Evolutionary conservation across 2,329 filamentous ascomycete genomes (phyloP).

Genomic region (Cladophialophora chaetospira): DNA sequence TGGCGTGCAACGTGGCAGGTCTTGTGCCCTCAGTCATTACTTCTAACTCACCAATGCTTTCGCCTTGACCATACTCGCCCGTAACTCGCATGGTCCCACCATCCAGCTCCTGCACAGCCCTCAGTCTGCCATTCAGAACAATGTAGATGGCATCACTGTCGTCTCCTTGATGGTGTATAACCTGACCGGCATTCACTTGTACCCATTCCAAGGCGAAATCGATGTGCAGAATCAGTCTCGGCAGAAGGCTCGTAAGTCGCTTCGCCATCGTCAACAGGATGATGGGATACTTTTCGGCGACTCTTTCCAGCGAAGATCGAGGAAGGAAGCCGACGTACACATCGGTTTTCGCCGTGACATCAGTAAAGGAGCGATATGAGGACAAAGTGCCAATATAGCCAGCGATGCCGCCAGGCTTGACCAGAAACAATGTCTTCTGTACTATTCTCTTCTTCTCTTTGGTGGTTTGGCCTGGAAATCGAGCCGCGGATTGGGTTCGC

Average conservation of each 20-base stretch:
- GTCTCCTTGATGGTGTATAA: conserved; percentile 89
- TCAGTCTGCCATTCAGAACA: conserved; percentile 87
- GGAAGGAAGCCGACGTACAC: conserved; percentile 97
- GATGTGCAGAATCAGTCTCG: conserved; percentile 88
- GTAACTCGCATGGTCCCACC: conserved; percentile 82
- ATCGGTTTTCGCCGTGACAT: conserved; percentile 95
- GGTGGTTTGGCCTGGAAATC: conserved; percentile 30
- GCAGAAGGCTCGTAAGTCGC: conserved; percentile 82
- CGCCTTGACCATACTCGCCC: conserved; percentile 93
- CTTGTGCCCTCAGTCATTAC: conserved; percentile 91
- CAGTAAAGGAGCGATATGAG: conserved; percentile 92
- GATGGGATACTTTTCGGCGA: conserved; percentile 89
- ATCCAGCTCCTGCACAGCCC: conserved; percentile 78
- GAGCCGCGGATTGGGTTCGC: conserved; percentile 34
- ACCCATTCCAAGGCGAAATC: conserved; percentile 99
- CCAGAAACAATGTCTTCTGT: conserved; percentile 78
- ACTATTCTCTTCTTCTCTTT: conserved; percentile 46
- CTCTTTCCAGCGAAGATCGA: conserved; percentile 78
- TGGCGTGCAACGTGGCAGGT: conserved; percentile 90
- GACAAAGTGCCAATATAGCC: conserved; percentile 94
- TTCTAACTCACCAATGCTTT: conserved; percentile 95
- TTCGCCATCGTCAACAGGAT: conserved; percentile 96
- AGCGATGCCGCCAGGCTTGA: conserved; percentile 91
- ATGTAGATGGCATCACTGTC: conserved; percentile 99
- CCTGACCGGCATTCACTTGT: conserved; percentile 91